These are phyloP conservation scores for Babesia bigemina DNA, from an alignment of 169 alveolate species.

Conservation along the genomic window DNA sequence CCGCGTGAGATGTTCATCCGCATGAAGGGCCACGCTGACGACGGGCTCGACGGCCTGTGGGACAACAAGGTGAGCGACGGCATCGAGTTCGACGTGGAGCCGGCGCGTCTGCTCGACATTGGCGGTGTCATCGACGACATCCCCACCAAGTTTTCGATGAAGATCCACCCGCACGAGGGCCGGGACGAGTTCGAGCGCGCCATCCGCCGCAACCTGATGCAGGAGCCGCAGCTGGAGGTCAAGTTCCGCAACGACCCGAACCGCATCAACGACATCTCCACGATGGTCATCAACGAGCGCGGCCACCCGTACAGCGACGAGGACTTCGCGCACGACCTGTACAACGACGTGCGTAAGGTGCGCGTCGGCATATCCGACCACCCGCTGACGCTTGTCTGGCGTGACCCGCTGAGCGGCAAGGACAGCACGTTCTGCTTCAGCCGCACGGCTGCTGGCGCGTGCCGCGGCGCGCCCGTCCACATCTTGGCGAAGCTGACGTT, in stretches of 20 bases:
- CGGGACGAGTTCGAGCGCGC: slow-evolving; percentile 52
- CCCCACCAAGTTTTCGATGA: slow-evolving; percentile 40
- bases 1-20: slow-evolving; percentile 51
- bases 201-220: slow-evolving; percentile 33
- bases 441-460: slow-evolving; percentile 30
- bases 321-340: slow-evolving; percentile 37
- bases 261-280: slow-evolving; percentile 35
- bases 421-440: slow-evolving; percentile 47
- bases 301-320: slow-evolving; percentile 60
- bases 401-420: slow-evolving; percentile 44
- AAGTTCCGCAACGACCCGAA: slow-evolving; percentile 43
- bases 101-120: slow-evolving; percentile 51
- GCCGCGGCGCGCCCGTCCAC: slow-evolving; percentile 60
- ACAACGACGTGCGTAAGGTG: slow-evolving; percentile 30
- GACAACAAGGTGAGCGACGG: slow-evolving; percentile 20
- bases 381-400: slow-evolving; percentile 52
- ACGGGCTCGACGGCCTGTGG: slow-evolving; percentile 53
- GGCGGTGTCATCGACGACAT: slow-evolving; percentile 57
- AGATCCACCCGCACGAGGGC: slow-evolving; percentile 62
- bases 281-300: slow-evolving; percentile 48
- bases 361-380: slow-evolving; percentile 65
- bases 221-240: slow-evolving; percentile 38
- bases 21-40: slow-evolving; percentile 39
- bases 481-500: slow-evolving; percentile 37
- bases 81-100: slow-evolving; percentile 43